Evolutionary conservation across 176 grass and related monocot genomes (phyloP).

Genomic region (Pontederia crassipes): DNA sequence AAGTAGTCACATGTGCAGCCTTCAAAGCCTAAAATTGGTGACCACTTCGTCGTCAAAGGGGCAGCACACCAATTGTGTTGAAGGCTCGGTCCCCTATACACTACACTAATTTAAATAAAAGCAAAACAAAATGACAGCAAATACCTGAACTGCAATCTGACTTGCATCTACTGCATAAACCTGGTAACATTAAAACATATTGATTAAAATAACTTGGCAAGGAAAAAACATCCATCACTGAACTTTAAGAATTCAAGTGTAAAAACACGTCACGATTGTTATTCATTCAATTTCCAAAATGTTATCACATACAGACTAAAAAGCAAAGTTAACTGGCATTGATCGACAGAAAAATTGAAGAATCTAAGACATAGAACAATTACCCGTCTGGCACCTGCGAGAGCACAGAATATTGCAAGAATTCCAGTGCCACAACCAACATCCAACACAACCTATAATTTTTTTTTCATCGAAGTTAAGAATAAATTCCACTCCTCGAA

Average conservation of each 20-base stretch:
- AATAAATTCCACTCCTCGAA: slow-evolving; percentile 5
- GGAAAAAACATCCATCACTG: slow-evolving; percentile 20
- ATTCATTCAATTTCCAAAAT: background rate
- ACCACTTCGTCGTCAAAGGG: too few species aligned
- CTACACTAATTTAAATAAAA: slow-evolving; percentile 8
- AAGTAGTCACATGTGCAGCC: too few species aligned
- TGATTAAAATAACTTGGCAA: background rate
- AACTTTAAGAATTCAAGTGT: background rate
- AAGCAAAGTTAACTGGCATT: background rate
- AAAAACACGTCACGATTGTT: background rate
- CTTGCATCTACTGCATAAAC: slow-evolving; percentile 98
- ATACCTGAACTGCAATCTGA: slow-evolving; percentile 89
- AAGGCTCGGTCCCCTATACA: too few species aligned
- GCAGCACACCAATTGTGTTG: too few species aligned
- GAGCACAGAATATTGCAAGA: slow-evolving; percentile 95
- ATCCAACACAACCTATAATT: slow-evolving; percentile 87
- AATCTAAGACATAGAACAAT: slow-evolving; percentile 17
- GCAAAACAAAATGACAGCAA: slow-evolving; percentile 1
- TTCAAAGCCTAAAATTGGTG: too few species aligned
- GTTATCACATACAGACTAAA: too few species aligned
- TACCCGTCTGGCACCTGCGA: slow-evolving; percentile 90
- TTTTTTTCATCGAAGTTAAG: background rate
- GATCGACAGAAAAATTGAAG: slow-evolving; percentile 4
- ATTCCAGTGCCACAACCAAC: slow-evolving; percentile 92
- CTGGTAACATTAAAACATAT: slow-evolving; percentile 24